Evolutionary conservation across 129 eudicot genomes (phyloP), one percentile per base, ranked within the genome.

Genomic region (Artemisia argyi): DNA sequence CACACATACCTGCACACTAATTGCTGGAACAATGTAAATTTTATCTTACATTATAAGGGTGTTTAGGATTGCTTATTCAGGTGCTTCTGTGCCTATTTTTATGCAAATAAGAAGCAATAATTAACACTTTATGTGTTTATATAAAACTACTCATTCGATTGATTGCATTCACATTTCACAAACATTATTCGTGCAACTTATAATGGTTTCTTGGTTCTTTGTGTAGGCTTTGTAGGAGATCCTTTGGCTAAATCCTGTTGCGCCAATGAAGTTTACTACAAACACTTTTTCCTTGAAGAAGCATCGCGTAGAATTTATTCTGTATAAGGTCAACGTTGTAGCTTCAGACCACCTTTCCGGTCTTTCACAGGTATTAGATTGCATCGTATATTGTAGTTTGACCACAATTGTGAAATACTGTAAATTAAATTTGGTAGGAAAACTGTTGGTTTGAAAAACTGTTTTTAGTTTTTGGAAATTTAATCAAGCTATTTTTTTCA

Each of bases 181-280:
- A 18, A 18, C 11, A 66, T 17, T 66, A 26, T 77, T 60, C 14
- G 17, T 60, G 69, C 61, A 47, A 20, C 39, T 20, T 53, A 19
- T 52, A 32, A 32, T 69, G 64, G 42, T 69, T 66, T 39, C 11
- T 55, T 78, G 69, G 26, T 79, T 76, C 64, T 67, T 81, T 68
- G 3, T 77, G 16, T 75, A 93, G 98, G 95, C 22, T 20, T 20
- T 1, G 80, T 93, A 97, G 97, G 96, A 93, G 89, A 76, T 93
- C 19, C 87, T 93, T 68, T 93, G 98, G 98, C 63, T 93, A 69
- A 93, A 93, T 80, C 96, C 96, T 30, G 79, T 78, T 54, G 77
- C 77, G 61, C 84, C 90, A 16, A 79, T 80, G 47, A 85, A 85
- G 67, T 83, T 80, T 68, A 66, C 53, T 44, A 61, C 82, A 54